These are phyloP conservation scores for Geotrichum candidum DNA, from an alignment of 1,139 yeast species.

Conservation along the genomic window DNA sequence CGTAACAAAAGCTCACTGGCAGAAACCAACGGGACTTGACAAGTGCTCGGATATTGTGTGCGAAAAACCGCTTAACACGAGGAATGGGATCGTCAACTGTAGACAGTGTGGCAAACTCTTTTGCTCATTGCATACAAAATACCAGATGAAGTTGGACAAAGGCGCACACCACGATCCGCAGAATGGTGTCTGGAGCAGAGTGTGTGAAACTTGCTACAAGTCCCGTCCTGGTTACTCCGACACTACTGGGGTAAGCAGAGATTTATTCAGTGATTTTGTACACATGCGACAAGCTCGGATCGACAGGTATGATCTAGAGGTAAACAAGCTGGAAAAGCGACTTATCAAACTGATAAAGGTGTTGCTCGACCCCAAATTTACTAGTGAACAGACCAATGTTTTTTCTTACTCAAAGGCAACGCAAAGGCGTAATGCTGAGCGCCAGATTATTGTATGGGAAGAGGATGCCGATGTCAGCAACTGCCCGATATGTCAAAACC, in stretches of 20 bases:
- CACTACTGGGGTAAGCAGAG: conserved; percentile 38
- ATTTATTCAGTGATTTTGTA: conserved; percentile 45
- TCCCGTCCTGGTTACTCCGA: conserved; percentile 51
- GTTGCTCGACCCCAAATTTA: conserved; percentile 22
- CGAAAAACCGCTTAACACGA: conserved; percentile 27
- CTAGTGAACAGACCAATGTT: conserved; percentile 16
- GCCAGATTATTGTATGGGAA: conserved; percentile 63
- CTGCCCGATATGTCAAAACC: conserved; percentile 60
- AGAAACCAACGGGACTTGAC: conserved; percentile 39
- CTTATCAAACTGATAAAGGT: conserved; percentile 44
- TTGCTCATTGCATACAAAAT: conserved; percentile 60
- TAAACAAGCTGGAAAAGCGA: conserved; percentile 59
- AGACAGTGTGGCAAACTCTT: conserved; percentile 61
- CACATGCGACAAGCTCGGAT: conserved; percentile 39
- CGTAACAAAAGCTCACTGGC: conserved; percentile 61
- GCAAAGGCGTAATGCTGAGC: conserved; percentile 41
- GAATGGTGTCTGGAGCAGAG: conserved; percentile 61
- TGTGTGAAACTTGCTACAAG: conserved; percentile 59
- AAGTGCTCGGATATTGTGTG: conserved; percentile 33
- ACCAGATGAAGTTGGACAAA: conserved; percentile 43
- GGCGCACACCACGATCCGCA: conserved; percentile 44
- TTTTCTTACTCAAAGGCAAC: conserved; percentile 27
- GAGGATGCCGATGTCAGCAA: conserved; percentile 45
- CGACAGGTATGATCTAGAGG: conserved; percentile 42
- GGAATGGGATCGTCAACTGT: conserved; percentile 35